Evolutionary conservation across 2,329 filamentous ascomycete species (phyloP), one percentile per base, ranked within the genome.

Genomic region (Talaromyces islandicus): DNA sequence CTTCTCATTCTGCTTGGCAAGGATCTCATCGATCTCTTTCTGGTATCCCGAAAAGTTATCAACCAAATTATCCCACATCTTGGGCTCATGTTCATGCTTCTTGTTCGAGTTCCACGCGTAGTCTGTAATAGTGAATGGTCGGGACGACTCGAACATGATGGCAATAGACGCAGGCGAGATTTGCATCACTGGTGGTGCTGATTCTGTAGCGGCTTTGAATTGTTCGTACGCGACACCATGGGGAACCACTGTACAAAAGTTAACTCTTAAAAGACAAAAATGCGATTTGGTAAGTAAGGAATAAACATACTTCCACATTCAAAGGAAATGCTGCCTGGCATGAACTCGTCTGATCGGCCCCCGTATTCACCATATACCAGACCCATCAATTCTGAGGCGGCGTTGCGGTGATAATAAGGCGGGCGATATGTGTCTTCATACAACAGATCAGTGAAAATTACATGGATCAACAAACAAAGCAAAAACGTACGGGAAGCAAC

Each of bases 31-130:
- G 11, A 82, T 71, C 64, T 81, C 79, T 27, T 80, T 73, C 21
- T 73, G 70, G 63, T 82, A 76, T 53, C 67, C 71, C 0, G 75
- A 78, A 61, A 83, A 83, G 64, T 82, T 81, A 65, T 82, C 81
- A 1, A 83, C 79, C 9, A 83, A 69, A 57, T 76, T 72, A 67
- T 84, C 81, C 81, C 81, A 83, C 81, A 83, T 80, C 64, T 75
- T 78, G 0, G 77, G 77, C 57, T 80, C 77, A 59, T 80, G 78
- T 62, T 79, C 78, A 59, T 79, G 74, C 57, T 74, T 74, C 63
- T 80, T 71, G 7, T 64, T 54, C 19, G 71, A 73, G 27, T 67
- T 70, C 70, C 71, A 74, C 6, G 71, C 71, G 51, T 68, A 74
- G 7, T 74, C 71, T 0, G 71, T 73, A 43, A 73, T 73, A 1